Evolutionary conservation across 345 rosid species (phyloP).

Genomic region (Eucalyptus pumila): DNA sequence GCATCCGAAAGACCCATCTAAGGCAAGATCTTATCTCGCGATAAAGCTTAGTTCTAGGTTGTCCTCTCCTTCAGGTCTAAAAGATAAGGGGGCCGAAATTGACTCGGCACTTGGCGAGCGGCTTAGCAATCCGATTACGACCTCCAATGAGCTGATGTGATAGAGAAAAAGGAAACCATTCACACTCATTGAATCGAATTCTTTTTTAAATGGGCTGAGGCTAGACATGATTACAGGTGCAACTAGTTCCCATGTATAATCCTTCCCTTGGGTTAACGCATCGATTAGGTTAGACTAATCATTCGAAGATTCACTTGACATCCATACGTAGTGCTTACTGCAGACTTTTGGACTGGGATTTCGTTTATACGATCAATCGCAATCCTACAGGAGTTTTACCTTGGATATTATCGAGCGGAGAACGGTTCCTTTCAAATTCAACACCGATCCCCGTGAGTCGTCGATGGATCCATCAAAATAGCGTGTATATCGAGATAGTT

Average conservation of each 20-base stretch:
- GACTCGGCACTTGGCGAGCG: neutral
- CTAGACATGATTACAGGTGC: neutral
- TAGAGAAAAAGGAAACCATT: neutral
- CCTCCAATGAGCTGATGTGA: neutral
- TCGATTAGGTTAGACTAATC: neutral
- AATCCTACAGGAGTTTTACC: neutral
- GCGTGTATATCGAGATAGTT: neutral
- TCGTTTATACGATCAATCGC: neutral
- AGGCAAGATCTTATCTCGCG: neutral
- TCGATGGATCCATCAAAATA: neutral
- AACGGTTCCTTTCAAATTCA: neutral
- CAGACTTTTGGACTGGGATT: too few relatives aligned
- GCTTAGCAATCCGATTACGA: neutral
- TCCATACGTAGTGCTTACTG: too few relatives aligned
- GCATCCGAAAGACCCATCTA: neutral
- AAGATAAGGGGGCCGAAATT: neutral
- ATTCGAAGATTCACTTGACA: too few relatives aligned
- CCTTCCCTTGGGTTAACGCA: neutral
- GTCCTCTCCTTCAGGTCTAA: neutral
- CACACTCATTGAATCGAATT: neutral
- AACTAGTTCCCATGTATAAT: neutral
- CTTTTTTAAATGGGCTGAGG: neutral
- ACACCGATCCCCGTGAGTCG: too few relatives aligned
- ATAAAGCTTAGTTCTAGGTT: neutral
- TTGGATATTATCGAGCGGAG: neutral